These are phyloP conservation scores for Colletotrichum somersetense DNA, from an alignment of 2,329 filamentous ascomycete species.

Conservation along the genomic window DNA sequence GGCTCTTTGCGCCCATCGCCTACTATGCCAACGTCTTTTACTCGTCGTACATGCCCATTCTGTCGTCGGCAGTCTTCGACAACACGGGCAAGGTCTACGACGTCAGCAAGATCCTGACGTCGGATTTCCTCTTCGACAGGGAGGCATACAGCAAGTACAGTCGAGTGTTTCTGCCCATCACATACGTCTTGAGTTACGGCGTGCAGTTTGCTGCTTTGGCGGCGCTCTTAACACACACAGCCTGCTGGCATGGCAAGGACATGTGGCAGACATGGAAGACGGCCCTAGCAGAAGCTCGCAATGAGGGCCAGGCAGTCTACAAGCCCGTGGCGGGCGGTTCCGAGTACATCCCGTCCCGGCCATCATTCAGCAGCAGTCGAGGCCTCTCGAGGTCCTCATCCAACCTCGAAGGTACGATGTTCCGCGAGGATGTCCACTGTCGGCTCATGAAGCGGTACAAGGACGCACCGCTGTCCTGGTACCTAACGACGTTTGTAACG, in stretches of 20 bases:
- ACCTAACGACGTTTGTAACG: constrained; percentile 78
- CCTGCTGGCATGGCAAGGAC: constrained; percentile 86
- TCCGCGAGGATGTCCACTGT: constrained; percentile 84
- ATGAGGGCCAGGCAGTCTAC: constrained; percentile 64
- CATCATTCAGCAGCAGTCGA: constrained; percentile 38
- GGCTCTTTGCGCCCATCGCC: constrained; percentile 82
- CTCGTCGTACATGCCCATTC: constrained; percentile 87
- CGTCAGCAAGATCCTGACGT: constrained; percentile 82
- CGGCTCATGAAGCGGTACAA: constrained; percentile 86
- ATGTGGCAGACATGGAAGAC: constrained; percentile 82
- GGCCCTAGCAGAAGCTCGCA: constrained; percentile 74
- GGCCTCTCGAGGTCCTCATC: constrained; percentile 54
- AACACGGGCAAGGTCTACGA: constrained; percentile 85
- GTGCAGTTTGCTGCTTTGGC: constrained; percentile 88
- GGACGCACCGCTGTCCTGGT: constrained; percentile 86
- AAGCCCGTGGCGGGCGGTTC: constrained; percentile 58
- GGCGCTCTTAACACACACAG: constrained; percentile 83
- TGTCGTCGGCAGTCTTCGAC: constrained; percentile 88
- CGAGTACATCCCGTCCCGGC: constrained; percentile 34
- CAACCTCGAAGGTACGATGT: constrained; percentile 68
- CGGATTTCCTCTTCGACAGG: constrained; percentile 82
- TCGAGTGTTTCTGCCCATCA: constrained; percentile 86
- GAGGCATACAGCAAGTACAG: constrained; percentile 85
- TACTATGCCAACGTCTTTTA: constrained; percentile 86
- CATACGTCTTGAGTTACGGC: constrained; percentile 88